Percentiles rank a stretch among this genome's conserved stretches.
Conservation (phyloP, 225 moss, liverwort and hornwort species). For the Physcomitrium patens region DNA sequence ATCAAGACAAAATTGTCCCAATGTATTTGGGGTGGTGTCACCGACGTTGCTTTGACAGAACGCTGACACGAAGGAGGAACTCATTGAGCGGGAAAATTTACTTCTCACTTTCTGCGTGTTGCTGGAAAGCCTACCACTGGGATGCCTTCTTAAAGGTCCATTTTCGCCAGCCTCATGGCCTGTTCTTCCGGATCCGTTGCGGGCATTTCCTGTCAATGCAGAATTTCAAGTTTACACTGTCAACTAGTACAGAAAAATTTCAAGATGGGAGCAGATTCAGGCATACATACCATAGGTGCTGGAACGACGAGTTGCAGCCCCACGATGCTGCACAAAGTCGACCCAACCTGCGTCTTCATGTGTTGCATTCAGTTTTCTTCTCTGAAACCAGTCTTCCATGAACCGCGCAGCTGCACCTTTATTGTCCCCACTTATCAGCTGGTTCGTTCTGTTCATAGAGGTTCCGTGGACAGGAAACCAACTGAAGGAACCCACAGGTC, state of each 20-base stretch:
- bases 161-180: constrained; percentile 22
- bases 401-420: constrained; percentile 88
- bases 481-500: constrained; percentile 76
- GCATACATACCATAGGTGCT: constrained; percentile 25
- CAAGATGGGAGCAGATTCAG: neutral
- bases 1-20: constrained; percentile 57
- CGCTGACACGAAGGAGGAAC: constrained; percentile 67
- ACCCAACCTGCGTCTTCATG: constrained; percentile 32
- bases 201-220: neutral
- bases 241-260: neutral
- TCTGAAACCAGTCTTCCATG: constrained; percentile 78
- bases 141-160: constrained; percentile 56
- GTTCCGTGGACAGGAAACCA: constrained; percentile 95
- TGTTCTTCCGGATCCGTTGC: constrained; percentile 10
- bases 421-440: constrained; percentile 83
- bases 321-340: constrained; percentile 29
- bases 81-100: constrained; percentile 40
- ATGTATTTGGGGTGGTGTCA: constrained; percentile 50
- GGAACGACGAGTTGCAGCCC: constrained; percentile 25
- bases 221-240: neutral
- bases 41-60: constrained; percentile 70
- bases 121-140: constrained; percentile 55
- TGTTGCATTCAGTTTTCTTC: constrained; percentile 18
- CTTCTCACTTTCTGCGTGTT: constrained; percentile 70
- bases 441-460: constrained; percentile 82